Percentiles rank a stretch among this genome's conserved stretches.
Evolutionary conservation across 441 rosid species (phyloP).

Genomic region (Populus hybrid): DNA sequence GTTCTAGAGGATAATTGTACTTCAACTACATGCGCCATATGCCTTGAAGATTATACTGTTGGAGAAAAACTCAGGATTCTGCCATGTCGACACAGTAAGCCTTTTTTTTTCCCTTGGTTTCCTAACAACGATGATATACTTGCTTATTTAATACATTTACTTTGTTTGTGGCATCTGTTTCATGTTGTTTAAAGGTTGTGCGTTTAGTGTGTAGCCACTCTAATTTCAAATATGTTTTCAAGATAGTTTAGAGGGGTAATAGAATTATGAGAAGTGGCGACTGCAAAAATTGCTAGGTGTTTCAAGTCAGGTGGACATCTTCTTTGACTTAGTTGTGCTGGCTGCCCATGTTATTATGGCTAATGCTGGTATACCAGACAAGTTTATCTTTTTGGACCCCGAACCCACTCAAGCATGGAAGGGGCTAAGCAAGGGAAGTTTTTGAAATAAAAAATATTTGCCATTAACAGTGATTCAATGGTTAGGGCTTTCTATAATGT

Average conservation of each 20-base stretch:
- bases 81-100: constrained; percentile 93
- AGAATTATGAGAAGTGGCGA: not conserved
- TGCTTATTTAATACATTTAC: not conserved
- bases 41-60: constrained; percentile 86
- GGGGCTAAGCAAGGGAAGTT: not conserved
- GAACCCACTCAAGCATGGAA: not conserved
- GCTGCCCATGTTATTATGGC: not conserved
- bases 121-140: constrained; percentile 4
- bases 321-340: not conserved
- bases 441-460: not conserved
- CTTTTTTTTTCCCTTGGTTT: not conserved
- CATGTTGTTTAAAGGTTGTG: not conserved
- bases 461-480: not conserved
- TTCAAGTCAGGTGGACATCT: not conserved
- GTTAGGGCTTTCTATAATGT: not conserved
- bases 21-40: constrained; percentile 80
- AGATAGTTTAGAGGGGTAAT: not conserved
- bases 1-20: constrained; percentile 86
- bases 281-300: not conserved
- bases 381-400: not conserved
- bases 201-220: not conserved
- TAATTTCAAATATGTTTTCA: not conserved
- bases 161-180: constrained; percentile 3
- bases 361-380: not conserved
- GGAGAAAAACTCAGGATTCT: constrained; percentile 91